A percentile compares a stretch with the other conserved stretches of the same genome.
Evolutionary conservation across 495 filamentous ascomycete genomes (phyloP).

Genomic region (Penicillium fimorum): DNA sequence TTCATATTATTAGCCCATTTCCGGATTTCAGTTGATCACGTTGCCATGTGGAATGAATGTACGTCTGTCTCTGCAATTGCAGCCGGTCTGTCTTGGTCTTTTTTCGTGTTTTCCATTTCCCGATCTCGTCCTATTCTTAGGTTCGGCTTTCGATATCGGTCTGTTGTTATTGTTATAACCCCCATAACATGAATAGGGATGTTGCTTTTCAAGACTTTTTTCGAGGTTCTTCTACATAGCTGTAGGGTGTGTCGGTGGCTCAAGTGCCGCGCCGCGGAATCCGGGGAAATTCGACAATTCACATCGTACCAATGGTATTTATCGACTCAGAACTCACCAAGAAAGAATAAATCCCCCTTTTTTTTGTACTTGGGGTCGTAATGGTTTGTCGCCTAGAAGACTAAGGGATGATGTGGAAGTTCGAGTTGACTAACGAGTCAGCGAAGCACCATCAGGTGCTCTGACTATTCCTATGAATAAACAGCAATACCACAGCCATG

Average conservation of each 20-base stretch:
- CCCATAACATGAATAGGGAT: neutral
- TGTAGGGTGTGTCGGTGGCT: neutral
- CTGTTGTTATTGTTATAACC: slow-evolving; percentile 1
- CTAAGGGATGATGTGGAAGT: neutral
- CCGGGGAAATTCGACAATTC: neutral
- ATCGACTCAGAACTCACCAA: neutral
- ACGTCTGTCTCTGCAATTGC: slow-evolving; percentile 21
- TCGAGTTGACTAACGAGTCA: neutral
- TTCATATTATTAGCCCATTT: slow-evolving; percentile 5
- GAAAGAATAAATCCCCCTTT: neutral
- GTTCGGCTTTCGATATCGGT: slow-evolving; percentile 10
- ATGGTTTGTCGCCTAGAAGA: neutral
- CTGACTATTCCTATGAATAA: neutral
- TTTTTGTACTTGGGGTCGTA: neutral
- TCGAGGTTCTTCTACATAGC: neutral
- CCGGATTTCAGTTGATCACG: slow-evolving; percentile 13
- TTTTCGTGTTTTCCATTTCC: neutral
- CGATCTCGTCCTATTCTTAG: slow-evolving; percentile 3
- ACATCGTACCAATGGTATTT: neutral
- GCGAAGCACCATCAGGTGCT: neutral
- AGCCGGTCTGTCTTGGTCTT: slow-evolving; percentile 19
- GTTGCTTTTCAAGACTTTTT: slow-evolving; percentile 9
- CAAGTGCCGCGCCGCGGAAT: neutral
- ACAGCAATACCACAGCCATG: neutral
- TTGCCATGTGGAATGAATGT: slow-evolving; percentile 30